phyloP scores from a whole-genome alignment of 2,329 filamentous ascomycete species.

The Phaeosphaeriaceae sp. region DNA sequence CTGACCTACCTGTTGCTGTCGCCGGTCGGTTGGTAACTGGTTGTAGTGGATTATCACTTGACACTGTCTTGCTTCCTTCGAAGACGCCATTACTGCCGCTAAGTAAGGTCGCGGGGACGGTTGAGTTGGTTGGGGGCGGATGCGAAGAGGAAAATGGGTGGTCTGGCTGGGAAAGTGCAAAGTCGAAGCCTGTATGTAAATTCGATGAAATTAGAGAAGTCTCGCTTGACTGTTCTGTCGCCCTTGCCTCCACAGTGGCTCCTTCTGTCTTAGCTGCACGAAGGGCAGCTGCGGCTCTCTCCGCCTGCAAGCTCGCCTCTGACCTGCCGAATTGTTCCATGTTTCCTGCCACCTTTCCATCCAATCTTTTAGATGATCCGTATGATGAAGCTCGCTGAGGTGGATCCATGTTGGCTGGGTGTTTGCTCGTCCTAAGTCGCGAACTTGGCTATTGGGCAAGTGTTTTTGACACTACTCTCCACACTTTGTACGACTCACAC shows the following conservation, averaged over 20 bases:
- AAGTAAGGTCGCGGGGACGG: constrained; percentile 13
- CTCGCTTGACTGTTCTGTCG: constrained; percentile 2
- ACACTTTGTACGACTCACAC: not conserved
- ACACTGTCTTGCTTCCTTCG: constrained; percentile 3
- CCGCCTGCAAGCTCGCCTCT: constrained; percentile 24
- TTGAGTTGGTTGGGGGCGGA: constrained; percentile 15
- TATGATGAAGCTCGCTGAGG: constrained; percentile 25
- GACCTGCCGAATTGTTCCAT: constrained; percentile 33
- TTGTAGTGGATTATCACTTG: constrained; percentile 4
- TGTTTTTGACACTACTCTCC: not conserved
- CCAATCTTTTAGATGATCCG: constrained; percentile 18
- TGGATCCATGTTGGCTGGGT: constrained; percentile 28
- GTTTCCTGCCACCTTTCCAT: constrained; percentile 11
- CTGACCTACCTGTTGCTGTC: constrained; percentile 3
- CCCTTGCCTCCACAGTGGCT: constrained; percentile 10
- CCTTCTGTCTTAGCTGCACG: constrained; percentile 11
- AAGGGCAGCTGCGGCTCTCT: constrained; percentile 27
- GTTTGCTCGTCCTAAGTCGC: constrained; percentile 6
- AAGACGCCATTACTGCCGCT: constrained; percentile 15
- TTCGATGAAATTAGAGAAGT: not conserved
- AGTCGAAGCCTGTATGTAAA: constrained; percentile 13
- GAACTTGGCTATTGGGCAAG: not conserved
- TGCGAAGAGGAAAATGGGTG: constrained; percentile 6
- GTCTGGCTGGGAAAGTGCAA: constrained; percentile 8
- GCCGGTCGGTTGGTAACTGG: not conserved